Conservation (phyloP, 1,139 yeast genomes). For the Hansenula anomala region DNA sequence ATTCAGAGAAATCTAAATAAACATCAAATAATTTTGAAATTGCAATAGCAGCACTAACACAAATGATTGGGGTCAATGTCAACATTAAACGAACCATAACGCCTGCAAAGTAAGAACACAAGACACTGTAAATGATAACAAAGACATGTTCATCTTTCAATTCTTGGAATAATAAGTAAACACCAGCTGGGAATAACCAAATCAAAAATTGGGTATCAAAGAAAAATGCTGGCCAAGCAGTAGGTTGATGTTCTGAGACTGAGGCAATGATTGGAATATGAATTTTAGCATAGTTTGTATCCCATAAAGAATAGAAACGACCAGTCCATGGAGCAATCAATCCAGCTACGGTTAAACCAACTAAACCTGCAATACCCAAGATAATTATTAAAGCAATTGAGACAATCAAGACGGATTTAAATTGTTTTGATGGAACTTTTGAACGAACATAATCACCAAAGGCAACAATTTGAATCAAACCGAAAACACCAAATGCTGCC, state of each 20-base stretch:
- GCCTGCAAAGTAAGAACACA: conserved; percentile 97
- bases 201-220: conserved; percentile 89
- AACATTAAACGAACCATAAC: conserved; percentile 98
- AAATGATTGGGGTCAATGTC: conserved; percentile 92
- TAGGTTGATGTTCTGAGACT: conserved; percentile 98
- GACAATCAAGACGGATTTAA: conserved; percentile 64
- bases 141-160: conserved; percentile 90
- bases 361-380: conserved; percentile 66
- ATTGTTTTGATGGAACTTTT: conserved; percentile 68
- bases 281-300: conserved; percentile 93
- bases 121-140: conserved; percentile 81
- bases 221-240: conserved; percentile 98
- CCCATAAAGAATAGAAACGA: conserved; percentile 97
- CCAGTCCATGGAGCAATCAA: conserved; percentile 99
- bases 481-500: conserved; percentile 98
- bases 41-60: conserved; percentile 89
- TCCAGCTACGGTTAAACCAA: conserved; percentile 82
- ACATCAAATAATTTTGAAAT: conserved; percentile 79
- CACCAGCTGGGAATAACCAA: conserved; percentile 99
- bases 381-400: conserved; percentile 51
- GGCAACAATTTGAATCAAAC: conserved; percentile 86
- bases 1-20: conserved; percentile 63
- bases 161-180: conserved; percentile 85
- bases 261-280: conserved; percentile 99
- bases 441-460: conserved; percentile 79